Percentiles rank a stretch among this genome's conserved stretches.
phyloP scores from a whole-genome alignment of 129 eudicot species.

The Kitagawia praeruptora region DNA sequence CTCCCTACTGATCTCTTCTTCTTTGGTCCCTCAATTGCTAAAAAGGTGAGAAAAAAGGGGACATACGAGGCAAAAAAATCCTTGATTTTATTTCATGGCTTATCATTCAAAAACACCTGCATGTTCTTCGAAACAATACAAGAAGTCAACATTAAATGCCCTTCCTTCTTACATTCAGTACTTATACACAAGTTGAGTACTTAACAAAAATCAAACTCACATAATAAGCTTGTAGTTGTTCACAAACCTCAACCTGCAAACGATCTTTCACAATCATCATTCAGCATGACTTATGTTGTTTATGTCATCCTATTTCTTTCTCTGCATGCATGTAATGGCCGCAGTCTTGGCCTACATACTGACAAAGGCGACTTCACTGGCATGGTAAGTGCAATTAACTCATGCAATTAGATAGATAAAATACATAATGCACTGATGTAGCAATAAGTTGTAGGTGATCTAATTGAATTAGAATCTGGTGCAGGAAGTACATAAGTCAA shows the following conservation, averaged over 20 bases:
- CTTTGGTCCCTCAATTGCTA: neutral
- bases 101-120: constrained; percentile 53
- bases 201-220: constrained; percentile 10
- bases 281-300: constrained; percentile 35
- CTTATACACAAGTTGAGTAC: constrained; percentile 3
- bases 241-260: constrained; percentile 12
- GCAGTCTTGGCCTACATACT: constrained; percentile 24
- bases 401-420: neutral
- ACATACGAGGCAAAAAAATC: constrained; percentile 53
- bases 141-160: constrained; percentile 42
- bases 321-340: constrained; percentile 60
- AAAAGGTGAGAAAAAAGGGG: constrained; percentile 37
- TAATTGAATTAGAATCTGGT: neutral
- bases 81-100: constrained; percentile 36
- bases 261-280: neutral
- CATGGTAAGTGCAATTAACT: constrained; percentile 28
- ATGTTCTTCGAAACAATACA: constrained; percentile 52
- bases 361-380: constrained; percentile 13
- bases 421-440: neutral
- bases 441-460: no score
- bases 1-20: neutral
- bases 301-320: constrained; percentile 32
- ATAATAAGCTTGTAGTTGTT: constrained; percentile 22
- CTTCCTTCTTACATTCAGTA: constrained; percentile 16
- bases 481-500: constrained; percentile 6